Conservation (phyloP, 169 alveolate genomes). For the Plasmodium gaboni region DNA sequence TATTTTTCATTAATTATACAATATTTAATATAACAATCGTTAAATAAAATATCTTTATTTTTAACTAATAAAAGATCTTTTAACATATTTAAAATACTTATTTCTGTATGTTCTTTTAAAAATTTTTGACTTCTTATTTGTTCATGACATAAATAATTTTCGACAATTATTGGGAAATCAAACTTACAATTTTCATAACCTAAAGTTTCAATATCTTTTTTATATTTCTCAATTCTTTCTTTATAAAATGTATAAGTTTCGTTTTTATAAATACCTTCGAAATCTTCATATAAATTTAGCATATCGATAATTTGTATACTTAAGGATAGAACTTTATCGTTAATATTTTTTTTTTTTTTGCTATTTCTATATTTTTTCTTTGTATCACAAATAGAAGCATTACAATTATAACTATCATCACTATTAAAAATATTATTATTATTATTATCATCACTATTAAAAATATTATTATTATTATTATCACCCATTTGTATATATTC, state of each 20-base stretch:
- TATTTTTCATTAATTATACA: slow-evolving; percentile 66
- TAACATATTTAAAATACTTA: slow-evolving; percentile 38
- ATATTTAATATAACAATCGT: slow-evolving; percentile 30
- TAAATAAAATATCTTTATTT: slow-evolving; percentile 40
- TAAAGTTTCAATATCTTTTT: background rate
- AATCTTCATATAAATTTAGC: slow-evolving; percentile 46
- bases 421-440: background rate
- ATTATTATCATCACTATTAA: background rate
- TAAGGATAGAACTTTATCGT: slow-evolving; percentile 19
- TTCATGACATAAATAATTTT: slow-evolving; percentile 66
- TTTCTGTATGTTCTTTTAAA: slow-evolving; percentile 60
- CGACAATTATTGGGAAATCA: slow-evolving; percentile 48
- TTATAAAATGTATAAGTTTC: slow-evolving; percentile 42
- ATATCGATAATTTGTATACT: slow-evolving; percentile 25
- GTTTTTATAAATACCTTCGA: slow-evolving; percentile 31
- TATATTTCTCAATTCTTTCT: slow-evolving; percentile 14
- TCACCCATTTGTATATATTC: background rate
- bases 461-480: background rate
- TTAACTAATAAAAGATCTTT: slow-evolving; percentile 40
- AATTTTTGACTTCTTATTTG: slow-evolving; percentile 62
- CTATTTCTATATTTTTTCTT: background rate
- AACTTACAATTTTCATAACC: background rate
- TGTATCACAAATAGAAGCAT: background rate
- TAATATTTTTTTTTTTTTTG: slow-evolving; percentile 1
- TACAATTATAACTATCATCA: background rate